A percentile compares a stretch with the other conserved stretches of the same genome.
phyloP scores from a whole-genome alignment of 2,329 filamentous ascomycete species.

The Penicillium frequentans region DNA sequence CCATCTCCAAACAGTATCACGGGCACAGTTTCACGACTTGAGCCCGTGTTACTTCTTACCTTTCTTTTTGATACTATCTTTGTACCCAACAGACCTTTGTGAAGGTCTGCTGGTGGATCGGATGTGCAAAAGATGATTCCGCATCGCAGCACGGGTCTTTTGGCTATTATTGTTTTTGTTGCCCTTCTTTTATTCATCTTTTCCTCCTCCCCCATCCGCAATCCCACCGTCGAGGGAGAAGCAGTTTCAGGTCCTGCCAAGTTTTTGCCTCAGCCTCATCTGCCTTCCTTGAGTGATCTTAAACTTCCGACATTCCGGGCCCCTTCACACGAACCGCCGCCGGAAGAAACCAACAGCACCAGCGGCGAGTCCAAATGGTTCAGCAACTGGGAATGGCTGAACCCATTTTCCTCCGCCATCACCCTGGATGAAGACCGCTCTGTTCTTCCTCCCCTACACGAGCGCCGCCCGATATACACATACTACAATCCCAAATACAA shows the following conservation, averaged over 20 bases:
- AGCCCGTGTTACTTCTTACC: background rate
- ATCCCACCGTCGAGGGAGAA: constrained; percentile 21
- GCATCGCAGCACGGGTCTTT: constrained; percentile 41
- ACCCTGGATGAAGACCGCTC: constrained; percentile 79
- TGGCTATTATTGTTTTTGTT: constrained; percentile 45
- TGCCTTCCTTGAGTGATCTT: constrained; percentile 54
- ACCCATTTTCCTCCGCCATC: constrained; percentile 80
- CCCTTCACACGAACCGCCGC: constrained; percentile 68
- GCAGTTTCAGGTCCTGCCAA: constrained; percentile 28
- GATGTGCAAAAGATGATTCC: constrained; percentile 36
- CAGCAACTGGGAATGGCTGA: constrained; percentile 85
- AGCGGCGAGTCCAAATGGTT: constrained; percentile 81
- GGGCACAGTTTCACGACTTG: constrained; percentile 1
- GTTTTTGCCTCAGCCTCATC: constrained; percentile 36
- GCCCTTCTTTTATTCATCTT: constrained; percentile 46
- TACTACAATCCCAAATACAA: constrained; percentile 72
- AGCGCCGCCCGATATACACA: constrained; percentile 78
- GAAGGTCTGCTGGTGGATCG: constrained; percentile 2
- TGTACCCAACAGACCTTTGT: background rate
- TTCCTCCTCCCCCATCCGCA: constrained; percentile 40
- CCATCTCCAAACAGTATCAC: constrained; percentile 8
- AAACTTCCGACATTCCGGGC: constrained; percentile 66
- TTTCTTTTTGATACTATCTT: background rate
- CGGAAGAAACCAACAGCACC: constrained; percentile 74
- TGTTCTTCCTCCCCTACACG: constrained; percentile 73